phyloP scores from a whole-genome alignment of 306 rosid genomes.

The Prunus davidiana region DNA sequence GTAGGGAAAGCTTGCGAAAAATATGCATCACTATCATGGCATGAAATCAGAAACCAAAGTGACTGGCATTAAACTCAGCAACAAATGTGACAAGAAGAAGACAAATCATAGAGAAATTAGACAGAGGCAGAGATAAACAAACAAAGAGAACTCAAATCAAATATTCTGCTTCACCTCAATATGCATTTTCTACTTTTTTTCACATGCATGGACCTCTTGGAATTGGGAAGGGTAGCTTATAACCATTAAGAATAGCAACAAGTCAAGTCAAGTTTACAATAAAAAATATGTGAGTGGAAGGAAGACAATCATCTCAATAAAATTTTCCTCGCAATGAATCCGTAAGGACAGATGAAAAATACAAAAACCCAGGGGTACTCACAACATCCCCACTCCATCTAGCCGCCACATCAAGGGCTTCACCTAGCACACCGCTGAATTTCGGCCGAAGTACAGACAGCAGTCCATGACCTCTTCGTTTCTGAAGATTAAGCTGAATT shows the following conservation, averaged over 20 bases:
- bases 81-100: background rate
- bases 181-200: background rate
- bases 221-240: background rate
- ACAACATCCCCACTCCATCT: slow-evolving; percentile 99
- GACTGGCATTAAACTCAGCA: background rate
- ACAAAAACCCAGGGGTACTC: slow-evolving; percentile 40
- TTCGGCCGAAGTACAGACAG: slow-evolving; percentile 80
- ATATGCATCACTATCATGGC: background rate
- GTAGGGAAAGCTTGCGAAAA: background rate
- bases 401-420: slow-evolving; percentile 87
- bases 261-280: background rate
- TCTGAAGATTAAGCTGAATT: slow-evolving; percentile 82
- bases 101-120: background rate
- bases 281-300: background rate
- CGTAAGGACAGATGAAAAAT: slow-evolving; percentile 8
- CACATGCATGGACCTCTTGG: background rate
- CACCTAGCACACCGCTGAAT: slow-evolving; percentile 91
- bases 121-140: background rate
- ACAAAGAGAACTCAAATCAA: background rate
- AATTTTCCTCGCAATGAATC: slow-evolving; percentile 4
- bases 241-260: background rate
- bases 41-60: background rate
- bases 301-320: background rate
- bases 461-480: slow-evolving; percentile 92
- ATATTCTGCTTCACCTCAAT: background rate